phyloP scores from a whole-genome alignment of 176 grass and related monocot genomes.

The Poa pratensis region DNA sequence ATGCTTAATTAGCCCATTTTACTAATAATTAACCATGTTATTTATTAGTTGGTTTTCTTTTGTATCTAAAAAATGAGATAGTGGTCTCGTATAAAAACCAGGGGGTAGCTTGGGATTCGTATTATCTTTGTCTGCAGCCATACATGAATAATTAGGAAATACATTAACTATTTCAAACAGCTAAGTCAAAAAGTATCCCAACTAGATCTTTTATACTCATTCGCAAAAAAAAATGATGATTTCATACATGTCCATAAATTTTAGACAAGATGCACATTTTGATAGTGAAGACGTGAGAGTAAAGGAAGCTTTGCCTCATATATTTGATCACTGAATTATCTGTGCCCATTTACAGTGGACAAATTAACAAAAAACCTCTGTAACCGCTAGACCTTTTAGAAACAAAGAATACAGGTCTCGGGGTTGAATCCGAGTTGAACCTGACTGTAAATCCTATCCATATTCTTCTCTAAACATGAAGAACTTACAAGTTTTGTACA shows the following conservation, averaged over 20 bases:
- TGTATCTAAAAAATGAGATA: too few species aligned
- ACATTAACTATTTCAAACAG: too few species aligned
- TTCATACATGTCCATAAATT: not conserved
- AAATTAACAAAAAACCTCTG: not conserved
- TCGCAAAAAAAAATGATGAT: too few species aligned
- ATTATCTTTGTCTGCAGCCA: too few species aligned
- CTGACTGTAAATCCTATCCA: slow-evolving; percentile 13
- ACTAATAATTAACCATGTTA: too few species aligned
- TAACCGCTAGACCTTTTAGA: not conserved
- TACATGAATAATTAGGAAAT: too few species aligned
- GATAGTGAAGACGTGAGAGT: not conserved
- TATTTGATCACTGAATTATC: not conserved
- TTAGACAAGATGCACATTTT: not conserved
- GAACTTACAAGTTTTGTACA: slow-evolving; percentile 22
- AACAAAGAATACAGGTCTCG: slow-evolving; percentile 2
- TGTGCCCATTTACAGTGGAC: not conserved
- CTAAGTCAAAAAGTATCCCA: too few species aligned
- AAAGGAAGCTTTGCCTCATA: not conserved
- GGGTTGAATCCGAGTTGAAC: not conserved
- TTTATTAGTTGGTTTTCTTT: too few species aligned
- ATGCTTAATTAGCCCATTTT: too few species aligned
- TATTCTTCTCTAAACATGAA: not conserved
- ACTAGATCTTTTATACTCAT: too few species aligned
- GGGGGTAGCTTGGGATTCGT: too few species aligned
- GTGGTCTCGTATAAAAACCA: too few species aligned